These are phyloP conservation scores for Luvunga scandens DNA, from an alignment of 345 rosid species.

Conservation along the genomic window DNA sequence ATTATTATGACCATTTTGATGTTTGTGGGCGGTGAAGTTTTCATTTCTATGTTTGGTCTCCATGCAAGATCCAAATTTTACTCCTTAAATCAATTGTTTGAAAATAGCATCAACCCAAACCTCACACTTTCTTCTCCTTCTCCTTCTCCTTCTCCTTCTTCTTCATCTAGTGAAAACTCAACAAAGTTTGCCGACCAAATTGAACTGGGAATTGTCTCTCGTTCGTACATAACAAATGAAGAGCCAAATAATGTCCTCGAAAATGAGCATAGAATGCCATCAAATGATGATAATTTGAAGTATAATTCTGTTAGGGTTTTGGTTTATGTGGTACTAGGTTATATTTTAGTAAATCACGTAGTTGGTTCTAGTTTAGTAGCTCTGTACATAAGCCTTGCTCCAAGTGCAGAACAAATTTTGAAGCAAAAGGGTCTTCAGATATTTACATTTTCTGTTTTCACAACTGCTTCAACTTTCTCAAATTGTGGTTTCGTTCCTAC, in stretches of 20 bases:
- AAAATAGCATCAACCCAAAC: no score
- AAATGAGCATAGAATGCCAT: no score
- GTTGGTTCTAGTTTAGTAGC: conserved; percentile 26
- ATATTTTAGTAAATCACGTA: conserved; percentile 23
- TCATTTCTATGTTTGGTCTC: conserved; percentile 11
- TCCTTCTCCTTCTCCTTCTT: no score
- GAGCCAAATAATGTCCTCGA: no score
- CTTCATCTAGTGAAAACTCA: no score
- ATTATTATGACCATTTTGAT: conserved; percentile 46
- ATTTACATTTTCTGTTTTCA: conserved; percentile 43
- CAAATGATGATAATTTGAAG: background rate
- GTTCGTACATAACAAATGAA: no score
- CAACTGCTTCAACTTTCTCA: conserved; percentile 37
- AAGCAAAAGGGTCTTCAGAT: conserved; percentile 24
- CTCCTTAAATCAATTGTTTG: no score
- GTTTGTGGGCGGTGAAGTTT: conserved; percentile 58
- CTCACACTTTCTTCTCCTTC: no score
- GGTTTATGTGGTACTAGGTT: conserved; percentile 28
- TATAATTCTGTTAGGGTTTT: conserved; percentile 17
- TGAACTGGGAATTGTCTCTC: no score
- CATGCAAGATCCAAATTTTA: no score
- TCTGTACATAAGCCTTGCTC: conserved; percentile 15
- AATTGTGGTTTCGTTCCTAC: conserved; percentile 55
- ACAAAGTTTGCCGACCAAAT: no score
- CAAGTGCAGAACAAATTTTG: conserved; percentile 32